These are phyloP conservation scores for Polytolypa hystricis DNA, from an alignment of 2,329 filamentous ascomycete genomes.

Conservation along the genomic window DNA sequence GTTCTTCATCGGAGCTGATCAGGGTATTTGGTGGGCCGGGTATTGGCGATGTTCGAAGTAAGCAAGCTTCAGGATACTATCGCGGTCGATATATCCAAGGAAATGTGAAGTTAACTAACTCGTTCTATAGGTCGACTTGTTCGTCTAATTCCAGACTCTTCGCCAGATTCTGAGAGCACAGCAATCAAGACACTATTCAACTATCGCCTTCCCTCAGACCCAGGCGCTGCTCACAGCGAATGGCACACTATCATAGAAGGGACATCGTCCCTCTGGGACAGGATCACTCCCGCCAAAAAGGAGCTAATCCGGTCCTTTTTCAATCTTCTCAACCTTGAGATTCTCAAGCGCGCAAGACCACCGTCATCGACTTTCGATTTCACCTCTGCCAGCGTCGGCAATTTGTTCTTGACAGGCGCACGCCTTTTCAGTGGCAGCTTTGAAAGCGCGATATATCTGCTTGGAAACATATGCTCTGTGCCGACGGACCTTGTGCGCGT, in stretches of 20 bases:
- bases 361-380: constrained; percentile 66
- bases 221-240: constrained; percentile 55
- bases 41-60: constrained; percentile 65
- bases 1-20: constrained; percentile 85
- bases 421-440: constrained; percentile 86
- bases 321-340: constrained; percentile 66
- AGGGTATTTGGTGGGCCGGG: constrained; percentile 90
- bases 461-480: constrained; percentile 78
- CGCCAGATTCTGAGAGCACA: constrained; percentile 50
- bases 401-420: constrained; percentile 72
- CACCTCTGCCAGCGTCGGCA: constrained; percentile 63
- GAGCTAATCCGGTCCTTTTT: constrained; percentile 69
- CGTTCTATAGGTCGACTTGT: constrained; percentile 67
- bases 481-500: constrained; percentile 61
- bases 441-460: constrained; percentile 81
- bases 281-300: constrained; percentile 58
- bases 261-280: constrained; percentile 62
- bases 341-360: constrained; percentile 61
- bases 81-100: not conserved
- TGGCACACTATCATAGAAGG: constrained; percentile 87
- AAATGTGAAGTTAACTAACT: constrained; percentile 2
- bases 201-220: constrained; percentile 59
- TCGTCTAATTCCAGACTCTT: constrained; percentile 66
- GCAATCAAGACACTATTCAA: constrained; percentile 82
- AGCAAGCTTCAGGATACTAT: constrained; percentile 25